These are phyloP conservation scores for Quercus bicolor DNA, from an alignment of 306 rosid species.

Conservation along the genomic window DNA sequence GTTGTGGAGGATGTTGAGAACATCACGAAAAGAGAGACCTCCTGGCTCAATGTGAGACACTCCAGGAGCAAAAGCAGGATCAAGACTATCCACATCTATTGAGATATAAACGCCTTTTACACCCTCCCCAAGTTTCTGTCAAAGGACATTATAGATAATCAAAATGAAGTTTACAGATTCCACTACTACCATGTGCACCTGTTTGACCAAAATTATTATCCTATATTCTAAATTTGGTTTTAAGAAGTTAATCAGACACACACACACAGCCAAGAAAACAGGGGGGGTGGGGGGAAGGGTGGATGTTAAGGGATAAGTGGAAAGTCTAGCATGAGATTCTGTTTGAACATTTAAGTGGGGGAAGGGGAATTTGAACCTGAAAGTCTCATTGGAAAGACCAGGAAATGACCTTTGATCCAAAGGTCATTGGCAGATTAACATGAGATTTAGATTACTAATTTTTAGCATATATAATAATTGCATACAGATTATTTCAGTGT, in stretches of 20 bases:
- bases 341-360: no score
- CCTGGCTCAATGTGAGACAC: constrained; percentile 98
- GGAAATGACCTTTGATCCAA: no score
- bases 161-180: neutral
- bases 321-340: neutral
- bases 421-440: no score
- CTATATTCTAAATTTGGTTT: neutral
- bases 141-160: constrained; percentile 14
- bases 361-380: no score
- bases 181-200: neutral
- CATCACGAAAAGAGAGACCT: constrained; percentile 88
- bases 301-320: neutral
- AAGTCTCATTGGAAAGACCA: no score
- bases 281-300: neutral
- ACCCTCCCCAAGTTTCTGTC: constrained; percentile 93
- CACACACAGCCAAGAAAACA: neutral
- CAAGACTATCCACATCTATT: constrained; percentile 86
- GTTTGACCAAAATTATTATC: neutral
- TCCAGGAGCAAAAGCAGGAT: constrained; percentile 98
- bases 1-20: constrained; percentile 84
- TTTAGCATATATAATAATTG: neutral
- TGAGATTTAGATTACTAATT: no score
- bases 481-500: neutral
- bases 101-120: constrained; percentile 90
- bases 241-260: neutral